phyloP scores from a whole-genome alignment of 202 grass and related monocot species.

The Alloteropsis angusta region DNA sequence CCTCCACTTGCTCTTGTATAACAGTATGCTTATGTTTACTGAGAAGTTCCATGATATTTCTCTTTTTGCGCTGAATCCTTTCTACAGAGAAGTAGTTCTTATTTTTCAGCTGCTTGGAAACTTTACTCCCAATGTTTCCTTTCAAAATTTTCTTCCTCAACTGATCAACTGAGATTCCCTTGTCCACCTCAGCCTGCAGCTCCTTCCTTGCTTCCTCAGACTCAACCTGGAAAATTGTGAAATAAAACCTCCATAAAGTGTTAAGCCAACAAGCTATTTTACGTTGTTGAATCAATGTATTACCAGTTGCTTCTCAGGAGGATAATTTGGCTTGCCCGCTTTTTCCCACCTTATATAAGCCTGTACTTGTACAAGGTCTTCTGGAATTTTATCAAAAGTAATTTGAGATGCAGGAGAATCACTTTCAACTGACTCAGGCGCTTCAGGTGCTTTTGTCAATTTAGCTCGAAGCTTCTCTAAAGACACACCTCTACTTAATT shows the following conservation, averaged over 20 bases:
- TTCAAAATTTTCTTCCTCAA: constrained; percentile 71
- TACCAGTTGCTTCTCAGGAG: constrained; percentile 79
- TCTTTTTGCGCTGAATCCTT: constrained; percentile 74
- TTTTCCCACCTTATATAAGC: constrained; percentile 89
- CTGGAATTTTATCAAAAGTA: constrained; percentile 35
- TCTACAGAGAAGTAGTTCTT: constrained; percentile 75
- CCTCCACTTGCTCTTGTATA: constrained; percentile 34
- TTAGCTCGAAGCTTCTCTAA: constrained; percentile 64
- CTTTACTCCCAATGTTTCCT: constrained; percentile 64
- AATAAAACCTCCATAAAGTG: constrained; percentile 11
- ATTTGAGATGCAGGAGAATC: constrained; percentile 24
- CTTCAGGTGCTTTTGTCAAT: constrained; percentile 65
- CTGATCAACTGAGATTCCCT: constrained; percentile 55
- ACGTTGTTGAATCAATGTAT: constrained; percentile 15
- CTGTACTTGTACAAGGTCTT: constrained; percentile 77
- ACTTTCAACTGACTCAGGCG: constrained; percentile 38
- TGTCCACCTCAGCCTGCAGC: constrained; percentile 66
- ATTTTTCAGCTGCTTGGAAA: constrained; percentile 70
- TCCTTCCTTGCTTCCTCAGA: constrained; percentile 83
- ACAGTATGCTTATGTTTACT: constrained; percentile 49
- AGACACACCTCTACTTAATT: constrained; percentile 69
- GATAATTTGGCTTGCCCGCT: constrained; percentile 90
- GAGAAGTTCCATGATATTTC: constrained; percentile 55
- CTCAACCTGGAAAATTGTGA: constrained; percentile 52
- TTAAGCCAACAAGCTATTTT: neutral